Evolutionary conservation across 208 protist species (phyloP), one percentile per base, ranked within the genome.

Genomic region (Borovskyia barvae): DNA sequence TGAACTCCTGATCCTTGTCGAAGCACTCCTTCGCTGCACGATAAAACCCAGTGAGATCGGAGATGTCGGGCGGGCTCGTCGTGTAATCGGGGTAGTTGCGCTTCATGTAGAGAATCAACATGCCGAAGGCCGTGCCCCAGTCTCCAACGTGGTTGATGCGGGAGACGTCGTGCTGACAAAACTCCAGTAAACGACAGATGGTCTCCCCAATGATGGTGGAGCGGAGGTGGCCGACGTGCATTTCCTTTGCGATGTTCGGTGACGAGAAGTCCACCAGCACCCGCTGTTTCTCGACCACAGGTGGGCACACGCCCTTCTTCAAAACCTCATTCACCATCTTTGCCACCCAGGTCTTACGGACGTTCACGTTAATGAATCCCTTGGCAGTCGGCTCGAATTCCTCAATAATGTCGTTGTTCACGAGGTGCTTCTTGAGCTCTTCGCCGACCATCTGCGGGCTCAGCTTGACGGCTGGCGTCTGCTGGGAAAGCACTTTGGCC

Each of bases 191-290:
- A 20, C 94, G 83, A 52, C 67, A 88, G 52, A 99, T 75, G 47
- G 76, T 80, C 72, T 99, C 97, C 45, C 98, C 98, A 69, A 99
- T 98, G 73, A 99, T 98, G 41, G 98, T 99, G 29, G 97, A 99
- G 35, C 98, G 96, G 14, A 98, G 84, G 70, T 99, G 97, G 29
- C 97, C 97, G 7, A 99, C 98, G 78, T 99, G 98, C 97, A 99
- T 99, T 65, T 98, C 92, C 85, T 99, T 99, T 30, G 98, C 98
- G 57, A 99, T 97, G 79, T 99, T 99, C 30, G 97, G 97, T 41
- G 95, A 98, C 1, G 96, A 98, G 80, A 98, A 99, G 80, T 99
- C 98, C 11, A 99, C 90, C 47, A 98, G 67, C 15, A 99, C 78
- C 22, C 64, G 74, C 65, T 86, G 69, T 62, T 70, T 58, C 41